These are phyloP conservation scores for Sesbania bispinosa DNA, from an alignment of 306 rosid species.

Conservation along the genomic window DNA sequence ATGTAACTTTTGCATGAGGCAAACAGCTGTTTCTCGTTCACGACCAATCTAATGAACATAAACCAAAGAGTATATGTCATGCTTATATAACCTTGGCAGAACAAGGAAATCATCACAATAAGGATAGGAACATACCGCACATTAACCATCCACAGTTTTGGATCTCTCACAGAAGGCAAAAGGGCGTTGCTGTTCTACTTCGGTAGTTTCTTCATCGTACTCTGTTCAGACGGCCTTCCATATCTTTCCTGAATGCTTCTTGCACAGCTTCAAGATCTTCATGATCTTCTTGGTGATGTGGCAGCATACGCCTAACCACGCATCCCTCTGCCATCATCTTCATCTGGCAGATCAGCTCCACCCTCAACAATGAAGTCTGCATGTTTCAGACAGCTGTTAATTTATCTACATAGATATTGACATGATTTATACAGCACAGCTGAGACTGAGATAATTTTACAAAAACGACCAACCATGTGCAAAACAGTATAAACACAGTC, in stretches of 20 bases:
- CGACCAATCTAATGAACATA: slow-evolving; percentile 59
- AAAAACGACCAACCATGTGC: neutral
- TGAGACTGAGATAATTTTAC: neutral
- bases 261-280: slow-evolving; percentile 82
- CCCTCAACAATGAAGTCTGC: slow-evolving; percentile 70
- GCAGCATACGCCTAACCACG: slow-evolving; percentile 50
- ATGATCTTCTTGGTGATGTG: slow-evolving; percentile 59
- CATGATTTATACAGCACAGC: neutral
- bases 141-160: slow-evolving; percentile 97
- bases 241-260: slow-evolving; percentile 65
- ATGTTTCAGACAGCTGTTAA: neutral
- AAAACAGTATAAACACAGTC: neutral
- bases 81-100: neutral
- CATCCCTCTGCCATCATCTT: slow-evolving; percentile 58
- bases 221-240: slow-evolving; percentile 50
- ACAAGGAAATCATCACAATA: neutral
- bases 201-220: slow-evolving; percentile 73
- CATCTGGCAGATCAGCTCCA: slow-evolving; percentile 65
- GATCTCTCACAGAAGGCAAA: slow-evolving; percentile 90
- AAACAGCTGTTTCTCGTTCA: slow-evolving; percentile 77
- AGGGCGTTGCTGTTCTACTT: slow-evolving; percentile 91
- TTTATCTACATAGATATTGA: neutral
- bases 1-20: slow-evolving; percentile 90
- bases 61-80: neutral
- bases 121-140: slow-evolving; percentile 61